Evolutionary conservation across 225 moss, liverwort and hornwort genomes (phyloP).

Genomic region (Marchantia paleacea): DNA sequence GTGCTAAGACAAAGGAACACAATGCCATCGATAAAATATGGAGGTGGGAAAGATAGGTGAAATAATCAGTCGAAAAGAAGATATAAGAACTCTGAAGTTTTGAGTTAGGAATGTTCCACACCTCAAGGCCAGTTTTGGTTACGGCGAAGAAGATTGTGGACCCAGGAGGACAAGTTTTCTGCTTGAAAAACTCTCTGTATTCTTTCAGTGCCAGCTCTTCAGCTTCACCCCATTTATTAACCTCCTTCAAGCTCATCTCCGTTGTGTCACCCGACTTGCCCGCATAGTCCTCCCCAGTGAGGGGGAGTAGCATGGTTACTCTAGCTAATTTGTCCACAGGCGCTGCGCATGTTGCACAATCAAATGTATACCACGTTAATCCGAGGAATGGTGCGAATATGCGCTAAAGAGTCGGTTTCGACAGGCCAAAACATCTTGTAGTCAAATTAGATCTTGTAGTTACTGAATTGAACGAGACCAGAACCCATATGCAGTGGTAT

Average conservation of each 20-base stretch:
- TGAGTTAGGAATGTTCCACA: neutral
- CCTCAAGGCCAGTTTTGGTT: conserved; percentile 8
- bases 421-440: too few relatives aligned
- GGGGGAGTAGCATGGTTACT: conserved; percentile 7
- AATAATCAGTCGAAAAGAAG: too few relatives aligned
- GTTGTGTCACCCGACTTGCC: conserved; percentile 12
- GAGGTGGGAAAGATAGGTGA: too few relatives aligned
- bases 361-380: too few relatives aligned
- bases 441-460: too few relatives aligned
- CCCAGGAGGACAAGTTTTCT: neutral
- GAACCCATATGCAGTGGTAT: too few relatives aligned
- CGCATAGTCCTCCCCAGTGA: conserved; percentile 13
- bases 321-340: conserved; percentile 5
- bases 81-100: too few relatives aligned
- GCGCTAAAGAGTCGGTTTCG: too few relatives aligned
- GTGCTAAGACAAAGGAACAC: neutral
- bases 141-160: conserved; percentile 5
- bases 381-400: too few relatives aligned
- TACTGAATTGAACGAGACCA: too few relatives aligned
- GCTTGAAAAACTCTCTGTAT: conserved; percentile 5
- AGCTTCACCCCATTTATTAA: neutral
- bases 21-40: neutral
- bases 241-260: neutral
- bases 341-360: neutral
- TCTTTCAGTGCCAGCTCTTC: conserved; percentile 10